These are phyloP conservation scores for Beauveria brongniartii DNA, from an alignment of 2,329 filamentous ascomycete species.

Conservation along the genomic window DNA sequence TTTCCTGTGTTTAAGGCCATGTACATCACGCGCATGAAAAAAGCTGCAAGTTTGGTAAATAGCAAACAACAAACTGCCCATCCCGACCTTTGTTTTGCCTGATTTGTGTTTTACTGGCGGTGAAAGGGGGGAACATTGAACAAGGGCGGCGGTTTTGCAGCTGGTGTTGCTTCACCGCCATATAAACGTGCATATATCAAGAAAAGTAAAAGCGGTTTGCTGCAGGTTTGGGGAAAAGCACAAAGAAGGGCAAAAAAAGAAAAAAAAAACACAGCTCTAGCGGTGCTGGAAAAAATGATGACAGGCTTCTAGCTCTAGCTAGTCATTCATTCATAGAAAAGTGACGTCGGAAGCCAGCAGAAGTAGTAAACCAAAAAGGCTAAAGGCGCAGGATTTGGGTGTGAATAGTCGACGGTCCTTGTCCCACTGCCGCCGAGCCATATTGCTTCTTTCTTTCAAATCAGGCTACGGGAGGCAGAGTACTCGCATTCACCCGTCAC, in stretches of 20 bases:
- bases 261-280: no score
- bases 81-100: not conserved
- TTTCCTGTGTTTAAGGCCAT: not conserved
- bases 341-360: no score
- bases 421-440: no score
- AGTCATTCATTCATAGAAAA: no score
- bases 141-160: not conserved
- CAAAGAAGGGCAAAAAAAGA: not conserved
- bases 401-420: no score
- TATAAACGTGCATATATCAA: not conserved
- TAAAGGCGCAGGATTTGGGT: no score
- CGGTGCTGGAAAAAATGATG: not conserved
- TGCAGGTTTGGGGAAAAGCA: not conserved
- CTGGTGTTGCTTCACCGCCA: constrained; percentile 6
- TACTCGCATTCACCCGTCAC: no score
- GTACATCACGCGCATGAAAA: constrained; percentile 7
- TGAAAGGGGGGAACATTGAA: not conserved
- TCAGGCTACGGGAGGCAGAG: no score
- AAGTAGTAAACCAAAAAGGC: no score
- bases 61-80: not conserved
- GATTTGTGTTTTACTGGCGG: not conserved
- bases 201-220: not conserved
- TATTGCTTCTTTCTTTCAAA: no score
- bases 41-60: not conserved
- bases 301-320: no score